A percentile compares a stretch with the other conserved stretches of the same genome.
Evolutionary conservation across 2,329 filamentous ascomycete genomes (phyloP).

Genomic region (Colletotrichum musicola): DNA sequence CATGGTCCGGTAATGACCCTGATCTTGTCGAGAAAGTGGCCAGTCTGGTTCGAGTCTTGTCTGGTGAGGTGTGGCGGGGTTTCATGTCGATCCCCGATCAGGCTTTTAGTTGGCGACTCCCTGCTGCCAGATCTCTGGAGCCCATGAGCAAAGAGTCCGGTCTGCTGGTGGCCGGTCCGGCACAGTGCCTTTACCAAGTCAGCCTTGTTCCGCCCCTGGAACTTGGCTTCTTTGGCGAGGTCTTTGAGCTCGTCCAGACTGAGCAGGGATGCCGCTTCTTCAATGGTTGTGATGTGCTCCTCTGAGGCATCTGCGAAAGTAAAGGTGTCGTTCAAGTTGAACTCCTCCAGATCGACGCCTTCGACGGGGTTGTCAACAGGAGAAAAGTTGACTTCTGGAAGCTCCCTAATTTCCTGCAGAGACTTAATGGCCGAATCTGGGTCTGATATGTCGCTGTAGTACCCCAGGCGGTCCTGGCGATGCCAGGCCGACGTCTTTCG

Average conservation of each 20-base stretch:
- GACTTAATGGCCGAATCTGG: conserved; percentile 73
- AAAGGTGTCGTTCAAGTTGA: conserved; percentile 69
- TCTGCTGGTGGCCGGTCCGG: conserved; percentile 80
- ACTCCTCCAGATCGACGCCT: conserved; percentile 55
- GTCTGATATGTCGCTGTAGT: conserved; percentile 86
- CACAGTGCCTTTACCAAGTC: conserved; percentile 82
- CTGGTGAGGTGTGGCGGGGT: conserved; percentile 45
- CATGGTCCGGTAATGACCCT: conserved; percentile 83
- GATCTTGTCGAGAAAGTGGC: conserved; percentile 83
- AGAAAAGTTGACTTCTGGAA: conserved; percentile 60
- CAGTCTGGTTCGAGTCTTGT: conserved; percentile 72
- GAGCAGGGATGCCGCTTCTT: conserved; percentile 86
- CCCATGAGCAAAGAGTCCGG: conserved; percentile 77
- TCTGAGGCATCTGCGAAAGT: conserved; percentile 85
- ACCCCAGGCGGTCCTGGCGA: conserved; percentile 80
- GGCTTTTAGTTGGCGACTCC: conserved; percentile 62
- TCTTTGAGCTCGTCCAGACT: conserved; percentile 89
- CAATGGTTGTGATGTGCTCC: conserved; percentile 78
- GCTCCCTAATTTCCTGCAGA: conserved; percentile 68
- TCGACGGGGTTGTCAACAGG: conserved; percentile 42
- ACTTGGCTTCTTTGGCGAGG: conserved; percentile 87
- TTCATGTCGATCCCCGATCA: conserved; percentile 45
- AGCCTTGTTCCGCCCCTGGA: conserved; percentile 88
- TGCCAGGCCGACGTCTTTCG: conserved; percentile 95
- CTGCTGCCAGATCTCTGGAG: conserved; percentile 74